Percentiles rank a stretch among this genome's conserved stretches.
phyloP scores from a whole-genome alignment of 495 filamentous ascomycete species.

The Hypoxylon intermedium region DNA sequence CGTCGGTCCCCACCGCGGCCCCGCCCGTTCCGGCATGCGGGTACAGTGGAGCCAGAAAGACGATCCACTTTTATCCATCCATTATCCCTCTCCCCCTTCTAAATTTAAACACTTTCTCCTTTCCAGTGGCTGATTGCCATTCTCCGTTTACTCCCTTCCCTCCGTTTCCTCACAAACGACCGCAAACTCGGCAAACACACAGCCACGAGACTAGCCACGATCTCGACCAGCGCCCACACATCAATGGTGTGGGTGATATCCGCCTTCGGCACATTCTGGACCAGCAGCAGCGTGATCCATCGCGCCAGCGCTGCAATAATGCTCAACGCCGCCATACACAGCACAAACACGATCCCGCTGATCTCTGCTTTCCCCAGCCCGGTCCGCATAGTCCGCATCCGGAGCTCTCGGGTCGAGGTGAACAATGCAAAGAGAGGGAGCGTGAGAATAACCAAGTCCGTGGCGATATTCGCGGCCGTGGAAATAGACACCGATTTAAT shows the following conservation, averaged over 20 bases:
- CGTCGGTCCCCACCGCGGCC: neutral
- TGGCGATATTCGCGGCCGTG: conserved; percentile 18
- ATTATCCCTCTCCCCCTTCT: neutral
- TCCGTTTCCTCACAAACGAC: conserved; percentile 17
- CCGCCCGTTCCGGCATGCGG: no score
- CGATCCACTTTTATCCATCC: neutral
- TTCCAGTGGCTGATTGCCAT: neutral
- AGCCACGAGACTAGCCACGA: conserved; percentile 38
- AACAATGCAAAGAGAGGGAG: conserved; percentile 20
- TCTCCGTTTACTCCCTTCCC: neutral
- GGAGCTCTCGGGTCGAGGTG: conserved; percentile 9
- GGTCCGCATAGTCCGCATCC: conserved; percentile 15
- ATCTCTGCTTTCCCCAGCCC: conserved; percentile 36
- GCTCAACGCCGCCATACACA: conserved; percentile 44
- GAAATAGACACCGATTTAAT: conserved; percentile 44
- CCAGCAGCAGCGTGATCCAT: conserved; percentile 39
- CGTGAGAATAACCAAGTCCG: conserved; percentile 24
- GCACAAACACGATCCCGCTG: conserved; percentile 42
- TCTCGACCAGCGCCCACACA: conserved; percentile 47
- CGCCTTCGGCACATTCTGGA: conserved; percentile 39
- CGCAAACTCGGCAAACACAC: conserved; percentile 30
- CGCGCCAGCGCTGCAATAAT: conserved; percentile 46
- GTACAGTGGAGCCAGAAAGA: no score
- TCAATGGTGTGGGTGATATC: conserved; percentile 49
- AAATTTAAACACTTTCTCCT: neutral